Conservation (phyloP, 73 alveolate genomes). For the Paramecium tetraurelia region DNA sequence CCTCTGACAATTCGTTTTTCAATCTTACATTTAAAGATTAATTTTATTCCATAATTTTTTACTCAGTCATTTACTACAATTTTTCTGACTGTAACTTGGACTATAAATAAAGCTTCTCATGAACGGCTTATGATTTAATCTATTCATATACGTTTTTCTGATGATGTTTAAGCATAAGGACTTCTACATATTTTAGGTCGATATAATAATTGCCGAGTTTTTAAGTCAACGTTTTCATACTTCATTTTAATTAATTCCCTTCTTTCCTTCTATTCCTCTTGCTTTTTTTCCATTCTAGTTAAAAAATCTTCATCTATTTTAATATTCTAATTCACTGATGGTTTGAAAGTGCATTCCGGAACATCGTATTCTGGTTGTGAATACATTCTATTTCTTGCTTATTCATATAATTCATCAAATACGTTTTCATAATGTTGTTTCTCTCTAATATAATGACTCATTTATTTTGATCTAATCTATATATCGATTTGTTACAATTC, state of each 20-base stretch:
- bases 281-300: slow-evolving; percentile 2
- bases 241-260: not conserved
- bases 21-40: not conserved
- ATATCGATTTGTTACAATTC: not conserved
- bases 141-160: slow-evolving; percentile 22
- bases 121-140: slow-evolving; percentile 1
- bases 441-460: slow-evolving; percentile 4
- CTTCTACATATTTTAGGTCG: not conserved
- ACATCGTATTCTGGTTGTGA: not conserved
- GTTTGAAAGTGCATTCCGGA: not conserved
- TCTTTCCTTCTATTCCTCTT: not conserved
- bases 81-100: not conserved
- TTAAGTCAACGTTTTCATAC: not conserved
- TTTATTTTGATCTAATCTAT: not conserved
- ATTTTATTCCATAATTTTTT: not conserved
- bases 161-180: not conserved
- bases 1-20: not conserved
- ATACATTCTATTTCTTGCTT: not conserved
- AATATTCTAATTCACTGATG: not conserved
- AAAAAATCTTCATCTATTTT: not conserved
- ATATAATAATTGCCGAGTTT: not conserved
- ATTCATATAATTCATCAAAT: slow-evolving; percentile 36
- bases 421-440: slow-evolving; percentile 10
- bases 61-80: not conserved
- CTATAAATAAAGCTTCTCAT: slow-evolving; percentile 16